A percentile compares a stretch with the other conserved stretches of the same genome.
Conservation (phyloP, 805 yeast genomes). For the Monosporozyma servazzii region DNA sequence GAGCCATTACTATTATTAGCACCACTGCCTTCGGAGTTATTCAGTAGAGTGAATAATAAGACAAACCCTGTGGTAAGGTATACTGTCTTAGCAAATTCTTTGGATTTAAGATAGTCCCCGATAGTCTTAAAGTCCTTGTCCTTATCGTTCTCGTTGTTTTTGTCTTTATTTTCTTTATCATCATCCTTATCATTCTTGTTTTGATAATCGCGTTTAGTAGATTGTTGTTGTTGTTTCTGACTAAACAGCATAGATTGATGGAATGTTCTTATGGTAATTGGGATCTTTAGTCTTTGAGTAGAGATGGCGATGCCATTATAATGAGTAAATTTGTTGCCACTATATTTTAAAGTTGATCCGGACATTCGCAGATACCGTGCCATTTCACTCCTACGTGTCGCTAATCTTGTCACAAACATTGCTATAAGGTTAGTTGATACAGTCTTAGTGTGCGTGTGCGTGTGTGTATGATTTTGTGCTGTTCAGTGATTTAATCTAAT, state of each 20-base stretch:
- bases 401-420: not conserved
- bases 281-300: not conserved
- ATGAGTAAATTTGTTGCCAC: not conserved
- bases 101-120: constrained; percentile 34
- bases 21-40: constrained; percentile 13
- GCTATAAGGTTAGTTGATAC: not conserved
- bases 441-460: not conserved
- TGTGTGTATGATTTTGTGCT: not conserved
- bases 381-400: not conserved
- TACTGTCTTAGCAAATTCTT: constrained; percentile 34
- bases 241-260: not conserved
- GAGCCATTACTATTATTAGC: constrained; percentile 6
- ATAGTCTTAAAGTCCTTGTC: constrained; percentile 20
- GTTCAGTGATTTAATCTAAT: not conserved
- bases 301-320: not conserved
- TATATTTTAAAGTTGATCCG: not conserved
- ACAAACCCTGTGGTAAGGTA: constrained; percentile 33
- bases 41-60: constrained; percentile 30
- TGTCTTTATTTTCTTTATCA: not conserved
- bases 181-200: not conserved
- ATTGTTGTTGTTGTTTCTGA: not conserved
- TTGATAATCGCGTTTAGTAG: not conserved
- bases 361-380: not conserved
- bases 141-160: not conserved
- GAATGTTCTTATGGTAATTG: not conserved